Evolutionary conservation across 140 eudicot species (phyloP).

Genomic region (Cichorium intybus): DNA sequence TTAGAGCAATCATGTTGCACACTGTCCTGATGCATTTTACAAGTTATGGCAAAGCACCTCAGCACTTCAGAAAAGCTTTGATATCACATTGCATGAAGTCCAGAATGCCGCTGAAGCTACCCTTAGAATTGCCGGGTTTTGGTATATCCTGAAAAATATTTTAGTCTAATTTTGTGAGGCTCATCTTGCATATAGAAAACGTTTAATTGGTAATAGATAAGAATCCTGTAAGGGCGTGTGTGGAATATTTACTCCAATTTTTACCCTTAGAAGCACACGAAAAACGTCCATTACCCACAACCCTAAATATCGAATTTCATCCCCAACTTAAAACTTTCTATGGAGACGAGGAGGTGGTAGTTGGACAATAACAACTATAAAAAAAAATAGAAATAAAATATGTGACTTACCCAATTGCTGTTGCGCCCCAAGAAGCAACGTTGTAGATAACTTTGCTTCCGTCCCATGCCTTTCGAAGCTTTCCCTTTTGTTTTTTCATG

Average conservation of each 20-base stretch:
- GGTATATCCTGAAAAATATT: constrained; percentile 76
- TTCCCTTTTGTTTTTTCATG: constrained; percentile 74
- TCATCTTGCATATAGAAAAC: no score
- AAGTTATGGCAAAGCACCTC: no score
- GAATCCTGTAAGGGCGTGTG: no score
- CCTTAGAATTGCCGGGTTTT: constrained; percentile 82
- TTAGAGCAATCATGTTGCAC: constrained; percentile 16
- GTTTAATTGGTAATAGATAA: no score
- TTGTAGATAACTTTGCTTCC: constrained; percentile 96
- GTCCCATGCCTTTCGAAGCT: constrained; percentile 96
- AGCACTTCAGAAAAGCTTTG: constrained; percentile 64
- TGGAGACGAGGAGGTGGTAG: no score
- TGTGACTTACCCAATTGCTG: constrained; percentile 81
- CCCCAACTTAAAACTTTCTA: no score
- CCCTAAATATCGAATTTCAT: no score
- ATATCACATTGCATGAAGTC: constrained; percentile 91
- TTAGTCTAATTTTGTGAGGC: no score
- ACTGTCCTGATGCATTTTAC: no score
- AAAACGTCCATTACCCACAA: no score
- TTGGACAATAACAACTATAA: background rate
- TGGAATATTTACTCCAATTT: no score
- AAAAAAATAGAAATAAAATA: background rate
- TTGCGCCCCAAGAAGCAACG: constrained; percentile 99
- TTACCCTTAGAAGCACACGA: no score
- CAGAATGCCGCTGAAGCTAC: constrained; percentile 98